Evolutionary conservation across 148 eudicot genomes (phyloP).

Genomic region (Mesembryanthemum crystallinum): DNA sequence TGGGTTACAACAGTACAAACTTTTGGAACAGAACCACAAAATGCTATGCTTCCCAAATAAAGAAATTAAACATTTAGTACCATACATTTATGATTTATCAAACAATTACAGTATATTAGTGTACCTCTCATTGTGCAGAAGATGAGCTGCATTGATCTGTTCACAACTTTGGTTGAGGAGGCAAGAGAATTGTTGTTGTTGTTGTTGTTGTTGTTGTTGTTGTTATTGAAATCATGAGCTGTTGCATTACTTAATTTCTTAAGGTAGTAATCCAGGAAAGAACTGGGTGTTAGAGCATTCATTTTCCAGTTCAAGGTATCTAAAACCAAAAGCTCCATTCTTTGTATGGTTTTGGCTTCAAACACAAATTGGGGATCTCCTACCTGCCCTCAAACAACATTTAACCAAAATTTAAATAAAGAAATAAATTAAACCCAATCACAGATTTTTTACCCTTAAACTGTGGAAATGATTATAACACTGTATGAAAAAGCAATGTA

Average conservation of each 20-base stretch:
- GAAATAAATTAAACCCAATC: neutral
- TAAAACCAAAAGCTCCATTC: slow-evolving; percentile 82
- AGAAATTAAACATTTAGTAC: too few relatives aligned
- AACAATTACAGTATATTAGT: too few relatives aligned
- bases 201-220: slow-evolving; percentile 17
- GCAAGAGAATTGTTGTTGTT: slow-evolving; percentile 31
- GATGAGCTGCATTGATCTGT: slow-evolving; percentile 60
- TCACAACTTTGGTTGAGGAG: slow-evolving; percentile 31
- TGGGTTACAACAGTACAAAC: neutral
- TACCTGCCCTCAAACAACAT: slow-evolving; percentile 38
- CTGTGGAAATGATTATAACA: neutral
- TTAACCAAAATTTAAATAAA: neutral
- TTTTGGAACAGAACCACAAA: neutral
- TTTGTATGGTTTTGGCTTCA: slow-evolving; percentile 74
- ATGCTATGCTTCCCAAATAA: too few relatives aligned
- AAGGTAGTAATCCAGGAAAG: slow-evolving; percentile 60
- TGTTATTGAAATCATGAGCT: slow-evolving; percentile 14
- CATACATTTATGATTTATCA: too few relatives aligned
- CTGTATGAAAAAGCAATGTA: neutral
- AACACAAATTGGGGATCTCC: slow-evolving; percentile 63
- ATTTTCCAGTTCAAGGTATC: slow-evolving; percentile 72
- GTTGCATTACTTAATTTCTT: slow-evolving; percentile 20
- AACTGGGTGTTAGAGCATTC: slow-evolving; percentile 68
- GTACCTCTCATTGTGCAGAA: slow-evolving; percentile 58
- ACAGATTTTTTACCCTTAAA: neutral